Base-by-base conservation (phyloP, 2,329 filamentous ascomycete genomes). In the Microsporum ferrugineum region DNA sequence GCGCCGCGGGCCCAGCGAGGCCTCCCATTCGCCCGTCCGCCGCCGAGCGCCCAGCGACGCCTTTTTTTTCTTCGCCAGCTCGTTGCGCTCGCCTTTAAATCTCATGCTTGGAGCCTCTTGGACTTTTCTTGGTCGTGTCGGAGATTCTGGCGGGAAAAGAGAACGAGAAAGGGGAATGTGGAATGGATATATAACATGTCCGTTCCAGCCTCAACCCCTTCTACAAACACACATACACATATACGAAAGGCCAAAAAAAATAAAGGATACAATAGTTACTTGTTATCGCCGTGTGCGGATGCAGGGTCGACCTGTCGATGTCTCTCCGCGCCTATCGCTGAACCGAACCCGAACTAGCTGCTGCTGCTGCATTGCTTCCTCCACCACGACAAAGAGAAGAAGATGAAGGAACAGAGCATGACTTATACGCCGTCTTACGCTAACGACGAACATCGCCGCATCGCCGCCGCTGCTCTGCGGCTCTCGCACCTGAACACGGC, bases 371-470 rank as follows among this genome's bases (percentile, higher is more conserved):
- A 23, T 23, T 23, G 17, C 17, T 23, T 23, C 17, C 17, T 23
- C 17, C 17, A 43, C 39, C 14, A 23, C 39, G 39, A 43, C 10
- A 2, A 14, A 41, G 38, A 43, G 49, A 53, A 7, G 27, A 33
- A 12, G 14, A n/a, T 10, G 49, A 27, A 33, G 12, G 10, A 8
- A 10, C 47, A 53, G 49, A n/a, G 29, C 55, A 57, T 57, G 55
- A 38, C 33, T 8, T 57, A 57, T 39, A 57, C 55, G 34, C 55
- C 55, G 8, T 57, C 55, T 6, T 57, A 57, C 34, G 33, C 33
- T 23, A 57, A 39, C 55, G 55, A 57, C 38, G 55, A 57, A 38
- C 55, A 57, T 33, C 55, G 55, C 34, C 55, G 55, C 29, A 58
- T 33, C 39, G 39, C 55, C 34, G 39, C 60, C 47, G 43, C 45